These are phyloP conservation scores for Cryphonectria radicalis DNA, from an alignment of 2,329 filamentous ascomycete genomes.

Conservation along the genomic window DNA sequence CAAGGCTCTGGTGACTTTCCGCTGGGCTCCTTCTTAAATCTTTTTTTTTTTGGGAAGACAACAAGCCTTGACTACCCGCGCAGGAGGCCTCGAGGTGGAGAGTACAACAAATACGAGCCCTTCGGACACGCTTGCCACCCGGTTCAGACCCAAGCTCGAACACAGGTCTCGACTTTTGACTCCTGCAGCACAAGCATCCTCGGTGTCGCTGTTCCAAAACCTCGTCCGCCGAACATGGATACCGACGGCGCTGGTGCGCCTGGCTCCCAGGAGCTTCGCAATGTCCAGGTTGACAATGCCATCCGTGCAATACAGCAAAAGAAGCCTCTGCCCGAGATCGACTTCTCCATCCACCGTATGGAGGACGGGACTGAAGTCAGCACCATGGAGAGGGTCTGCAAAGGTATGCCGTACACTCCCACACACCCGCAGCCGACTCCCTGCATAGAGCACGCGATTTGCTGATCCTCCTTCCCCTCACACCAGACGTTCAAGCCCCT, in stretches of 20 bases:
- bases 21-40: neutral
- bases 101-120: neutral
- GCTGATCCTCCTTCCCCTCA: slow-evolving; percentile 7
- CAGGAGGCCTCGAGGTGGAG: neutral
- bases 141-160: neutral
- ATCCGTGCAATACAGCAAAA: slow-evolving; percentile 92
- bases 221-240: slow-evolving; percentile 49
- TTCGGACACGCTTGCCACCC: neutral
- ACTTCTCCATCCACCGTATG: slow-evolving; percentile 98
- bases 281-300: slow-evolving; percentile 79
- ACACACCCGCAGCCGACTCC: neutral
- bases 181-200: slow-evolving; percentile 18
- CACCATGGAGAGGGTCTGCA: slow-evolving; percentile 95
- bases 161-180: slow-evolving; percentile 14
- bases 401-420: slow-evolving; percentile 67
- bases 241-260: slow-evolving; percentile 47
- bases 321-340: slow-evolving; percentile 95
- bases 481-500: slow-evolving; percentile 77
- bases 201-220: slow-evolving; percentile 16
- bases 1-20: slow-evolving; percentile 25
- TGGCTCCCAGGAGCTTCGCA: slow-evolving; percentile 51
- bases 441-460: slow-evolving; percentile 10
- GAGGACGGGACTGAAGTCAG: slow-evolving; percentile 95
- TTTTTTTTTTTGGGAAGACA: neutral
- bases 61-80: slow-evolving; percentile 2